Evolutionary conservation across 371 early-diverging fungal genomes (phyloP).

Genomic region (Haplosporangium sp.): DNA sequence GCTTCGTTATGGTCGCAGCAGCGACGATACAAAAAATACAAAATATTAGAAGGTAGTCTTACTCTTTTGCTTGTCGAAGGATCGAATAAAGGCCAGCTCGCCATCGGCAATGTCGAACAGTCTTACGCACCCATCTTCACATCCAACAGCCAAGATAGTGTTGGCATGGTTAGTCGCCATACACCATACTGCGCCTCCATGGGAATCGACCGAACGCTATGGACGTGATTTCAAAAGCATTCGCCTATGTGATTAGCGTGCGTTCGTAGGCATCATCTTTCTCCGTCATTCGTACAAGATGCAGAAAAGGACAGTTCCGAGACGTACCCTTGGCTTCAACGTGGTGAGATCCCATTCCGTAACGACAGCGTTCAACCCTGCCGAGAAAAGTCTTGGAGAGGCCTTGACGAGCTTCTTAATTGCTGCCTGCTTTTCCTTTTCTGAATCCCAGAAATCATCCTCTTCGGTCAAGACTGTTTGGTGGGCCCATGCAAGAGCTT

Average conservation of each 20-base stretch:
- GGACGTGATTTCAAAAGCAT: constrained; percentile 2
- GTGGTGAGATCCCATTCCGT: constrained; percentile 88
- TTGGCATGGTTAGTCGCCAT: constrained; percentile 84
- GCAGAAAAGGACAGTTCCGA: background rate
- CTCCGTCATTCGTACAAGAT: too few relatives aligned
- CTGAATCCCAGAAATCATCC: constrained; percentile 69
- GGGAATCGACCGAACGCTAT: constrained; percentile 73
- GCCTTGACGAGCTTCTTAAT: constrained; percentile 60
- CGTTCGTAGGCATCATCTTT: too few relatives aligned
- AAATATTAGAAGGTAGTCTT: constrained; percentile 7
- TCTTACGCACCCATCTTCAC: constrained; percentile 93
- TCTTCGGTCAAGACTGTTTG: constrained; percentile 71
- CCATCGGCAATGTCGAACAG: constrained; percentile 85
- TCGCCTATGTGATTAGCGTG: background rate
- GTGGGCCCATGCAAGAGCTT: constrained; percentile 88
- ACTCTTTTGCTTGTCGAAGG: constrained; percentile 79
- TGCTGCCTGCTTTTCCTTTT: constrained; percentile 64
- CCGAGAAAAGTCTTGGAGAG: constrained; percentile 88
- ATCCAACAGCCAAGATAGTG: constrained; percentile 88
- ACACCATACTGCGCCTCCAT: constrained; percentile 96
- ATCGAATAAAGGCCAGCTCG: constrained; percentile 71
- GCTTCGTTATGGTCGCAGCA: too few relatives aligned
- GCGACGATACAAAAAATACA: too few relatives aligned
- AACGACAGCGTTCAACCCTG: constrained; percentile 87
- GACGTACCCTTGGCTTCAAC: constrained; percentile 74